Evolutionary conservation across 163 green algal genomes (phyloP), one percentile per base, ranked within the genome.

Genomic region (Scenedesmus sp.): DNA sequence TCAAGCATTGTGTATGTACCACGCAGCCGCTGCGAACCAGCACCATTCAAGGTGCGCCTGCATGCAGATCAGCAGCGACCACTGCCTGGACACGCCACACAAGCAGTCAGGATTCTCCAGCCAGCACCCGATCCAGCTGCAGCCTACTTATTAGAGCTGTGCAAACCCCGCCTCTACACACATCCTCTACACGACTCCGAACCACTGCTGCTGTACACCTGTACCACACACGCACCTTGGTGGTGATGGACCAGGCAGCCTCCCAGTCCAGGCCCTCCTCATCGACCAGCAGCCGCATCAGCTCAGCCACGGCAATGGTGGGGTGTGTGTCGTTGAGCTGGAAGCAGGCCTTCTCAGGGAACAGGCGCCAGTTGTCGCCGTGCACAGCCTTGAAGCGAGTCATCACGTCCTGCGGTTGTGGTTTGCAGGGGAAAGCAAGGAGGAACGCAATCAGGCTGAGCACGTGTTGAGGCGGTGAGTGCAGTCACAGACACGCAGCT

Each of bases 281-380:
- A 91, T 99, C 98, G 92, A 99, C 99, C 8, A 99, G 96, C 93
- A 99, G 93, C 26, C 98, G 97, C 98, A 99, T 99, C 66, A 99
- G 96, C 97, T 99, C 98, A 66, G 98, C 93, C 57, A 99, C 97
- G 15, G 97, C 98, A 70, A 99, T 98, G 87, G 98, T 99, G 79
- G 98, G 98, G 95, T 99, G 98, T 9, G 98, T 99, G 97, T 99
- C 98, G 95, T 99, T 99, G 92, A 99, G 95, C 97, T 99, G 98
- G 95, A 99, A 98, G 26, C 94, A 95, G 13, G 98, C 98, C 94
- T 99, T 99, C 59, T 97, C 94, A 55, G 97, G 94, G 86, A 99
- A 96, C 77, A 95, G 59, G 4, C 98, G 94, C 91, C 96, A 98
- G 84, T 85, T 90, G 90, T 92, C 91, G 64, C 90, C 88, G 91